Evolutionary conservation across 140 eudicot species (phyloP).

Genomic region (Anethum foeniculum): DNA sequence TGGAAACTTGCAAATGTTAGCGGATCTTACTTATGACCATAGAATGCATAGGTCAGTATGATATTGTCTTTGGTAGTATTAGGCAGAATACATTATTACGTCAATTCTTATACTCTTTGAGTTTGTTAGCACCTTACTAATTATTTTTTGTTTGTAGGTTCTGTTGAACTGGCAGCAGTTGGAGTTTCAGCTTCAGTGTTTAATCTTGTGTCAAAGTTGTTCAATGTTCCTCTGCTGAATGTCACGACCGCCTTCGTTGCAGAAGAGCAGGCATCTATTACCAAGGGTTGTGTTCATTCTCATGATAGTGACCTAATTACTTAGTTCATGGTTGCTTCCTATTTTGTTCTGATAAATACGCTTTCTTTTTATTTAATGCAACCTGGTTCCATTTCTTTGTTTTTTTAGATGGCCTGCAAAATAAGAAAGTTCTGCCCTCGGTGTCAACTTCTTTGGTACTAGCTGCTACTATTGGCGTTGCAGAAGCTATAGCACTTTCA

Average conservation of each 20-base stretch:
- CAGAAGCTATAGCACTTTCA: slow-evolving; percentile 74
- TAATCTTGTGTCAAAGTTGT: slow-evolving; percentile 82
- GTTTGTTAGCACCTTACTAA: neutral
- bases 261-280: slow-evolving; percentile 71
- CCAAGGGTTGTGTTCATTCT: slow-evolving; percentile 27
- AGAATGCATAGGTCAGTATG: neutral
- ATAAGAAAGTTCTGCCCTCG: slow-evolving; percentile 64
- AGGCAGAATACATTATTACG: neutral
- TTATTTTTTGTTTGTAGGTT: slow-evolving; percentile 40
- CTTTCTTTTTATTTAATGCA: slow-evolving; percentile 9
- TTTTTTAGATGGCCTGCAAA: slow-evolving; percentile 25
- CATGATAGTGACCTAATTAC: slow-evolving; percentile 32
- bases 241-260: slow-evolving; percentile 95
- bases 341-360: neutral
- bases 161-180: slow-evolving; percentile 95
- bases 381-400: slow-evolving; percentile 10
- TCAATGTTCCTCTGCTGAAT: slow-evolving; percentile 88
- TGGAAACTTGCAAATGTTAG: neutral
- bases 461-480: slow-evolving; percentile 72
- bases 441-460: slow-evolving; percentile 78
- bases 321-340: slow-evolving; percentile 2
- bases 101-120: neutral
- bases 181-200: slow-evolving; percentile 89
- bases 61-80: neutral
- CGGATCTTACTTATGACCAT: neutral